These are phyloP conservation scores for Paracorniculantispora psalliotae DNA, from an alignment of 2,329 filamentous ascomycete genomes.

Conservation along the genomic window DNA sequence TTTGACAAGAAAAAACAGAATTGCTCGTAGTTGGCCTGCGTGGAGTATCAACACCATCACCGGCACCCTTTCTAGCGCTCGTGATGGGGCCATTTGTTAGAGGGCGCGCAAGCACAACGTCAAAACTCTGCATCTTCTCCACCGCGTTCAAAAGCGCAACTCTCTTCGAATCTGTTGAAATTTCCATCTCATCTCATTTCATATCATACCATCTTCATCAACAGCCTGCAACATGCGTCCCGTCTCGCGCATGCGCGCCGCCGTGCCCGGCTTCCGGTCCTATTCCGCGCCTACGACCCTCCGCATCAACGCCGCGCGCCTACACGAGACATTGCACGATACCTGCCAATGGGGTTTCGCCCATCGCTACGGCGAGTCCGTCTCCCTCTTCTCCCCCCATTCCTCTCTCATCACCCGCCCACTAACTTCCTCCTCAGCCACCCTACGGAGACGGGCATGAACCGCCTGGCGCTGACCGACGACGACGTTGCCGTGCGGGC, in stretches of 20 bases:
- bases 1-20: no score
- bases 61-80: no score
- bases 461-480: conserved; percentile 68
- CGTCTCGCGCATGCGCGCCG: not conserved
- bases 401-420: no score
- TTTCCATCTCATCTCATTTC: not conserved
- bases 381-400: not conserved
- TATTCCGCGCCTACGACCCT: not conserved
- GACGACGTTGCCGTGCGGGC: conserved; percentile 68
- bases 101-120: not conserved
- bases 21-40: no score
- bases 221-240: not conserved
- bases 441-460: conserved; percentile 67
- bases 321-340: conserved; percentile 27
- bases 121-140: not conserved
- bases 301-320: conserved; percentile 25
- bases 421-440: conserved; percentile 17
- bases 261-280: not conserved
- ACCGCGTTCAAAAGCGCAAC: not conserved
- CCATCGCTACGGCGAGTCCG: conserved; percentile 26
- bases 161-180: not conserved
- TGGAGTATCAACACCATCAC: no score
- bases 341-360: conserved; percentile 30
- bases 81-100: not conserved
- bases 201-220: not conserved